Percentiles rank a stretch among this genome's conserved stretches.
These are phyloP conservation scores for Eragrostis curvula DNA, from an alignment of 176 grass and related monocot species.

Conservation along the genomic window DNA sequence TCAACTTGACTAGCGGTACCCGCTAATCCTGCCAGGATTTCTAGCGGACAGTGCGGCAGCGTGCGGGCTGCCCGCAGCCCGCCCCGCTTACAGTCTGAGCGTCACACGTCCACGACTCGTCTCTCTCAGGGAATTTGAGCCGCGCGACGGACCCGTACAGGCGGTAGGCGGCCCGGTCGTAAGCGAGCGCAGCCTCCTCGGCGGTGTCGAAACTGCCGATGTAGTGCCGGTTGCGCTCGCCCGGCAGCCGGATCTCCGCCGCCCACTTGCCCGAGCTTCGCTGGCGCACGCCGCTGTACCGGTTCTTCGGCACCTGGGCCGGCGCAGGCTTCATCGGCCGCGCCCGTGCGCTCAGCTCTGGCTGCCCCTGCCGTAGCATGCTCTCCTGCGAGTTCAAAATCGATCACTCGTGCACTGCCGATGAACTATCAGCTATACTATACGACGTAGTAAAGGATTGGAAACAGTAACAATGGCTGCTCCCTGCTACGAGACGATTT, in stretches of 20 bases:
- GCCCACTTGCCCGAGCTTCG: slow-evolving; percentile 1
- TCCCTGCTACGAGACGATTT: not conserved
- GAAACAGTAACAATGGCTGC: not conserved
- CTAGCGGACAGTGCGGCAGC: too few relatives aligned
- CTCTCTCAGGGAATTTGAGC: not conserved
- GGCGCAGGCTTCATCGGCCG: not conserved
- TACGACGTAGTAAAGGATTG: too few relatives aligned
- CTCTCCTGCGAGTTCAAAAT: not conserved
- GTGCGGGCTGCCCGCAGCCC: too few relatives aligned
- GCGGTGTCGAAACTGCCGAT: slow-evolving; percentile 87
- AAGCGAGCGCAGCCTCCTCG: slow-evolving; percentile 64
- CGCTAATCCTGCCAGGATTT: too few relatives aligned
- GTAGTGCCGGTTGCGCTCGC: not conserved
- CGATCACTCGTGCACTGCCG: too few relatives aligned
- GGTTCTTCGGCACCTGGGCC: not conserved
- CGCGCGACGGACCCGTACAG: not conserved
- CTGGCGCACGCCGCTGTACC: slow-evolving; percentile 70
- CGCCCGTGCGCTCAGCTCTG: not conserved
- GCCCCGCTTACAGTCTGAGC: too few relatives aligned
- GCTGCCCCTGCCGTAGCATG: not conserved
- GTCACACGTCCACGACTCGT: not conserved
- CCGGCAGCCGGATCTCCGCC: not conserved
- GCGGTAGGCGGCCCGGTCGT: slow-evolving; percentile 41
- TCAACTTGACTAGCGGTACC: too few relatives aligned
- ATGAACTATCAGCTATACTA: too few relatives aligned